Evolutionary conservation across 768 basidiomycete genomes (phyloP), one percentile per base, ranked within the genome.

Genomic region (Boletus sp.): DNA sequence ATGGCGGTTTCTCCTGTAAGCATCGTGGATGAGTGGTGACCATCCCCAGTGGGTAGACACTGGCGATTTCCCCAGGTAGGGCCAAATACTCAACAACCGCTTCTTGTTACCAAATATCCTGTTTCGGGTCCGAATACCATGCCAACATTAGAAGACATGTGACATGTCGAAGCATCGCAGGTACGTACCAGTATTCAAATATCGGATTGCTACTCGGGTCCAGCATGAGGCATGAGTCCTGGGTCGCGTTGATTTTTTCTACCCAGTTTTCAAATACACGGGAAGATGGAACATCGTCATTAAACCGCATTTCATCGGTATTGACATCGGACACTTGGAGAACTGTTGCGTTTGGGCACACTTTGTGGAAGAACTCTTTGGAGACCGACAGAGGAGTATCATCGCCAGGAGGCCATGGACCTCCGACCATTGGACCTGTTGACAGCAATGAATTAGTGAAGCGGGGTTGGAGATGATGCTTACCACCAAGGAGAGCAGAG

Each of bases 391-490:
- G 68, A 5, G 77, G 75, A 0, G 70, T 65, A 17, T 49, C 6
- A 17, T 73, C 72, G 5, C 67, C 75, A 0, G 63, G 18, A 1
- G 71, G 70, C 66, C 77, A 76, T 3, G 66, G 55, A 4, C 70
- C 77, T 1, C 80, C 80, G 0, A 75, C 80, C 30, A 76, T 67
- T 0, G 78, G 73, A 6, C 79, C 80, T 73, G 45, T 53, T n/a
- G 28, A 40, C 11, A 11, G n/a, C 39, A 20, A 49, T 57, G 36
- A 54, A 37, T 46, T 48, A 12, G 24, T 15, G 24, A 50, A 45
- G 20, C 8, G 9, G 11, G 7, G 24, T 9, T 9, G 41, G 10
- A 2, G 18, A 18, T 24, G 15, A 45, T 12, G 20, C 68, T 52
- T 60, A 76, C 77, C 79, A 40, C 70, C 59, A 10, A 79, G 53